Conservation (phyloP, 768 basidiomycete species). For the Lentinula guzmanii region DNA sequence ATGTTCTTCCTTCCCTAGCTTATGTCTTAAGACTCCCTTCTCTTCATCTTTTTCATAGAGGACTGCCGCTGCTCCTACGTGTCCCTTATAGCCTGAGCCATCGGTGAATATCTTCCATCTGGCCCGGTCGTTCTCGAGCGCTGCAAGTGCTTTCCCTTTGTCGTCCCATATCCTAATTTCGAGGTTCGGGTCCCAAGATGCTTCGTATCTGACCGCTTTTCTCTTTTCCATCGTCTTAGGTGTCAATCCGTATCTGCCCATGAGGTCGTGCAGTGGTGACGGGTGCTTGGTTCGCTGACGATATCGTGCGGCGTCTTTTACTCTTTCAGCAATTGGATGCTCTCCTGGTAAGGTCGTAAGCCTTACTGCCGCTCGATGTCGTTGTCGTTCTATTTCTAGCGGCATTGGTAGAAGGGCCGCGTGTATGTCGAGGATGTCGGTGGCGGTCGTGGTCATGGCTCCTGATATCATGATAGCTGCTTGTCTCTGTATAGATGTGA, state of each 20-base stretch:
- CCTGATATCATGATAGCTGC: conserved; percentile 5
- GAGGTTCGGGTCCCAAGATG: not conserved
- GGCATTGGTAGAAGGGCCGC: conserved; percentile 10
- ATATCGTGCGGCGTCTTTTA: not conserved
- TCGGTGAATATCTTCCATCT: conserved; percentile 4
- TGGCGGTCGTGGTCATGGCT: conserved; percentile 8
- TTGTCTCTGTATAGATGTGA: not conserved
- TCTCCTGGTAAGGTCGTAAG: conserved; percentile 5
- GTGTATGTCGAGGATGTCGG: conserved; percentile 9
- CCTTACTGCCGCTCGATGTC: not conserved
- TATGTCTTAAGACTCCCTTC: too few relatives aligned
- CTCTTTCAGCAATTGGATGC: not conserved
- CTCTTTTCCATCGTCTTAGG: not conserved
- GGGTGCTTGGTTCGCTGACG: not conserved
- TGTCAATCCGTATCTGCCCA: not conserved
- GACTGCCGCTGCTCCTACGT: conserved; percentile 7
- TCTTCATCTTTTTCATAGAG: not conserved
- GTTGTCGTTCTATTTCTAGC: not conserved
- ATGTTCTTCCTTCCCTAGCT: not conserved
- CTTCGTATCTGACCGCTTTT: not conserved
- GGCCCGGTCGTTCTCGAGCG: not conserved
- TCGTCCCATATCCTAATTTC: not conserved
- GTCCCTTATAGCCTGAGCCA: conserved; percentile 8
- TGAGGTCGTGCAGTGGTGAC: conserved; percentile 12
- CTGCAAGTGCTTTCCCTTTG: not conserved